Conservation (phyloP, 331 rosid species). For the Stylosanthes scabra region DNA sequence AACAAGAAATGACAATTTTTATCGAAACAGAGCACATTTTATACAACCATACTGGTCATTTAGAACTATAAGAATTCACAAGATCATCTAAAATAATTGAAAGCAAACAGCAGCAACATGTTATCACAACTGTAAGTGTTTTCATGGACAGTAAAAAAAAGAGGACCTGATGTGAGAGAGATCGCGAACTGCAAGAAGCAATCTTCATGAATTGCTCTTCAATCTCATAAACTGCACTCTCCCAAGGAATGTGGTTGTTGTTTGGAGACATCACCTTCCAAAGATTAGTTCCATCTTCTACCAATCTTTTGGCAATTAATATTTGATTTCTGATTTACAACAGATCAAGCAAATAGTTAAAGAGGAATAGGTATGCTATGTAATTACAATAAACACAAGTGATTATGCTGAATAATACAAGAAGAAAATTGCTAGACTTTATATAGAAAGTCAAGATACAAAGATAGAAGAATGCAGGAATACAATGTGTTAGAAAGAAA, state of each 20-base stretch:
- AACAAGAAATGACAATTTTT: background rate
- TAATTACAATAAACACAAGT: constrained; percentile 24
- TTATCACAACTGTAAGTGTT: constrained; percentile 14
- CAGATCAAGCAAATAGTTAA: constrained; percentile 4
- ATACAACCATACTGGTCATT: background rate
- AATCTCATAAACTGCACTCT: constrained; percentile 65
- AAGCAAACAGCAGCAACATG: constrained; percentile 24
- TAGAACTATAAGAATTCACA: background rate
- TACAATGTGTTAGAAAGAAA: constrained; percentile 5
- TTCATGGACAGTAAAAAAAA: constrained; percentile 23
- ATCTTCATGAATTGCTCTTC: constrained; percentile 83
- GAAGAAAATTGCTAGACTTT: constrained; percentile 28
- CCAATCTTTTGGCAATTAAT: constrained; percentile 66
- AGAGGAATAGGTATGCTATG: constrained; percentile 25
- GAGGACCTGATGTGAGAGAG: constrained; percentile 79
- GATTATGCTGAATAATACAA: constrained; percentile 14
- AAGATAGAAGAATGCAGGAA: constrained; percentile 11
- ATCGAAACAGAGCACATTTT: background rate
- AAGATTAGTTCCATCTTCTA: constrained; percentile 80
- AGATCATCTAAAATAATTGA: background rate
- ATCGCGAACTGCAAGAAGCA: constrained; percentile 74
- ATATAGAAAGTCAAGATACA: constrained; percentile 26
- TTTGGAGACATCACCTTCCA: constrained; percentile 83
- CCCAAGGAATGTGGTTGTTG: constrained; percentile 74
- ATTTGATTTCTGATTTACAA: constrained; percentile 77